phyloP scores from a whole-genome alignment of 805 yeast species.

The Candida nitratophila region DNA sequence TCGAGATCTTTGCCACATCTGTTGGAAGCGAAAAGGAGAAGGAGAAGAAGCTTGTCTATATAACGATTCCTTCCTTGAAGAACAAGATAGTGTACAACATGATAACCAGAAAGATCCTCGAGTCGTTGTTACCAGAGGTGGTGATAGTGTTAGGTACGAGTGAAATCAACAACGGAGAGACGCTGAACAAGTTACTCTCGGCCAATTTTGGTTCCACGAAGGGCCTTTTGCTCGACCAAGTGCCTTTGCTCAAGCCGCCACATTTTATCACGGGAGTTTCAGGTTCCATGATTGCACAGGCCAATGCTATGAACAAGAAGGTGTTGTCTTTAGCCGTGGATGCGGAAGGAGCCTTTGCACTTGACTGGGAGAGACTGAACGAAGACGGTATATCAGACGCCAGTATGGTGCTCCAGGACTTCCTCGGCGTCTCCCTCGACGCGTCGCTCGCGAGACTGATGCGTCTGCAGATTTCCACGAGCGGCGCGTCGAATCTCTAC shows the following conservation, averaged over 20 bases:
- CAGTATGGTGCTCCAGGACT: too few relatives aligned
- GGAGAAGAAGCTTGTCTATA: not conserved
- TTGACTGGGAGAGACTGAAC: constrained; percentile 38
- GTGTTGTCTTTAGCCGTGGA: constrained; percentile 22
- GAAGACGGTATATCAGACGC: constrained; percentile 28
- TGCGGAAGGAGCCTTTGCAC: constrained; percentile 39
- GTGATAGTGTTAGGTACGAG: constrained; percentile 17
- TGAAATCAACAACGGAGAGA: constrained; percentile 13
- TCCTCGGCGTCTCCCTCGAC: too few relatives aligned
- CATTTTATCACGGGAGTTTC: constrained; percentile 38
- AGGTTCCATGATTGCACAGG: constrained; percentile 32
- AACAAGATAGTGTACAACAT: constrained; percentile 19
- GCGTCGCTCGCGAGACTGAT: too few relatives aligned
- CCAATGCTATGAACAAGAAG: constrained; percentile 7
- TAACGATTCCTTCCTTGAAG: too few relatives aligned
- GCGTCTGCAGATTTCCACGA: too few relatives aligned
- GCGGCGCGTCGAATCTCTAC: too few relatives aligned
- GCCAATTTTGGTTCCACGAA: too few relatives aligned
- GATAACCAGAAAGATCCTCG: constrained; percentile 10
- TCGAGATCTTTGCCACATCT: constrained; percentile 9
- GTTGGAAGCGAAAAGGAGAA: too few relatives aligned
- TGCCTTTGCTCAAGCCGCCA: constrained; percentile 40
- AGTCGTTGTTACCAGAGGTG: constrained; percentile 5
- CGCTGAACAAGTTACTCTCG: constrained; percentile 8
- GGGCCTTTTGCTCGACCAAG: constrained; percentile 1